phyloP scores from a whole-genome alignment of 768 basidiomycete genomes.

The Leucosporidium scottii region DNA sequence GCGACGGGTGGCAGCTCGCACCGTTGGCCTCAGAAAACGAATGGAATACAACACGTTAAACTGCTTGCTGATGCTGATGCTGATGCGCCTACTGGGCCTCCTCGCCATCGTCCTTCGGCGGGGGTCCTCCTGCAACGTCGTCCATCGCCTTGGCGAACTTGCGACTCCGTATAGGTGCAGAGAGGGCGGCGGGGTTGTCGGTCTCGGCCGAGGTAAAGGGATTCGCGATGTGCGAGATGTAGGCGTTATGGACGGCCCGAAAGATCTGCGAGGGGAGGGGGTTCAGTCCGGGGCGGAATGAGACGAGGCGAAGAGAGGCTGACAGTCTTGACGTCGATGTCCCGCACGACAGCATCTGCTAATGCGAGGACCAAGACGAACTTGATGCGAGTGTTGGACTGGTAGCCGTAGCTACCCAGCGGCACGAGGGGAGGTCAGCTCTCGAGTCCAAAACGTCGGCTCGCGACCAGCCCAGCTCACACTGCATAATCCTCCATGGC shows the following conservation, averaged over 20 bases:
- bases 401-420: conserved; percentile 61
- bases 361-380: conserved; percentile 73
- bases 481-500: conserved; percentile 89
- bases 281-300: background rate
- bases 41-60: too few relatives aligned
- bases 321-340: conserved; percentile 69
- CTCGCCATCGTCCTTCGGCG: conserved; percentile 43
- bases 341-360: conserved; percentile 71
- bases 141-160: conserved; percentile 65
- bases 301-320: conserved; percentile 38
- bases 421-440: background rate
- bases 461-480: conserved; percentile 2
- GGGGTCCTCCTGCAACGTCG: conserved; percentile 50
- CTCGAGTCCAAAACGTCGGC: background rate
- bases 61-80: too few relatives aligned
- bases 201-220: conserved; percentile 55
- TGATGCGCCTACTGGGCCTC: conserved; percentile 22
- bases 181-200: conserved; percentile 51
- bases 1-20: too few relatives aligned
- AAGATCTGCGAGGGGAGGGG: conserved; percentile 55
- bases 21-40: too few relatives aligned
- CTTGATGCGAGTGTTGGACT: conserved; percentile 79
- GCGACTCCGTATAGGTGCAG: conserved; percentile 54
- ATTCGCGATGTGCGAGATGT: conserved; percentile 73
- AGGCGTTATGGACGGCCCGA: conserved; percentile 81